A percentile compares a stretch with the other conserved stretches of the same genome.
phyloP scores from a whole-genome alignment of 352 stramenopile species.

The Paralagenidium karlingii region DNA sequence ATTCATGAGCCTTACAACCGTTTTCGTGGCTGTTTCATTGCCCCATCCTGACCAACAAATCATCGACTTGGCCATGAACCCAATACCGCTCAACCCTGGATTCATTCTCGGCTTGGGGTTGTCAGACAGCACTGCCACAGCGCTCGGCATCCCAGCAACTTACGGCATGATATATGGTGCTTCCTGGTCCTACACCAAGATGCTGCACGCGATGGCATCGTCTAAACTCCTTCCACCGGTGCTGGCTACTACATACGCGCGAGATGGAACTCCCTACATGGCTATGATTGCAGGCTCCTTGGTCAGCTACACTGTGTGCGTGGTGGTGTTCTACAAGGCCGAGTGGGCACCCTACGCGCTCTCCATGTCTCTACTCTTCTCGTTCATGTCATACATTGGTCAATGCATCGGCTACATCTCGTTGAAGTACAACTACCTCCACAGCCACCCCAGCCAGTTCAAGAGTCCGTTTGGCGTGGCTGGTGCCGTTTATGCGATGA shows the following conservation, averaged over 20 bases:
- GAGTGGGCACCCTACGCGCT: constrained; percentile 12
- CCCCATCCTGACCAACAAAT: no score
- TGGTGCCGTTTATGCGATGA: constrained; percentile 4
- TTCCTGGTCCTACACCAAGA: no score
- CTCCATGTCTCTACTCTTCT: constrained; percentile 18
- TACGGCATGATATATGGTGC: no score
- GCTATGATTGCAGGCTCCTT: constrained; percentile 1
- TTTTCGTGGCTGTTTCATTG: constrained; percentile 13
- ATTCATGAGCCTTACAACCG: constrained; percentile 5
- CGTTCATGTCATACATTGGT: constrained; percentile 24
- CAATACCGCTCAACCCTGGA: no score
- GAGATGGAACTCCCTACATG: constrained; percentile 1
- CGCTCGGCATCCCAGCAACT: no score
- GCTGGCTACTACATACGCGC: background rate
- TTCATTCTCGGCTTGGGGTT: no score
- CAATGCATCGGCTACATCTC: constrained; percentile 30
- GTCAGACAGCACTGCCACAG: no score
- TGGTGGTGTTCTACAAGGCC: constrained; percentile 8
- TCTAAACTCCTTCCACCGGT: no score
- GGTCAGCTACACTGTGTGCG: constrained; percentile 9
- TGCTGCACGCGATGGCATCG: no score
- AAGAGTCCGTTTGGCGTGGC: constrained; percentile 7
- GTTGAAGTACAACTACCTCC: constrained; percentile 23
- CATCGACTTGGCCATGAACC: no score
- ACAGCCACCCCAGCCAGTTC: constrained; percentile 12